Evolutionary conservation across 345 rosid species (phyloP), one percentile per base, ranked within the genome.

Genomic region (Populus simonii): DNA sequence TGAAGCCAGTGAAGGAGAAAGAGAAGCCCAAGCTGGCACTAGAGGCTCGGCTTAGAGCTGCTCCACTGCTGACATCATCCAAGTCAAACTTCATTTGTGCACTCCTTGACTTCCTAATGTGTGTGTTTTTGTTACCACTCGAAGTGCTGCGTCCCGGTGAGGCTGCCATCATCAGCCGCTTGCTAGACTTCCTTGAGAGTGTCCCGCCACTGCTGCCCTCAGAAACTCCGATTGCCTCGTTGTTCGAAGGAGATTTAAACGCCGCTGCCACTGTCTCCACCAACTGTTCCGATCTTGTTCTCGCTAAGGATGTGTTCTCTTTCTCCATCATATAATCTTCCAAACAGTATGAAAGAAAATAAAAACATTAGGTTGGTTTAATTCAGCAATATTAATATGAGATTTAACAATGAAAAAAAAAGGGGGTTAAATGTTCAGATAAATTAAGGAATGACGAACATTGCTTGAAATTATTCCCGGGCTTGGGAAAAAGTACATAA

Each of bases 1-100:
- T 84, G 87, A 96, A 96, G 68, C 99, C 99, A 27, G 97, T 93
- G 90, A 96, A 96, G 29, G 98, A 93, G 80, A 93, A 96, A 16
- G 99, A 92, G 33, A 96, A 78, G 51, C 98, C 98, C 1, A 96
- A 81, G 80, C 98, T 93, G 23, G 99, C 99, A 35, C 99, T 96
- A 0, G 99, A 96, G 7, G 98, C 98, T 47, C 99, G 88, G 84
- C 99, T 96, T 31, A 96, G 81, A 16, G 97, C 99, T 0, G 96
- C 96, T 0, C 99, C 94, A 49, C 92, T 92, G 84, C 83, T 89
- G 38, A 96, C 80, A 20, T 96, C 99, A 1, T 96, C 98, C 63
- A 90, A 49, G 70, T 92, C 97, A 8, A 87, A 55, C 83, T 89
- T 93, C 68, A 91, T 75, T 65, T 95, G 99, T 29, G 96, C 93